Evolutionary conservation across 495 filamentous ascomycete species (phyloP).

Genomic region (Trichoderma erinaceum): DNA sequence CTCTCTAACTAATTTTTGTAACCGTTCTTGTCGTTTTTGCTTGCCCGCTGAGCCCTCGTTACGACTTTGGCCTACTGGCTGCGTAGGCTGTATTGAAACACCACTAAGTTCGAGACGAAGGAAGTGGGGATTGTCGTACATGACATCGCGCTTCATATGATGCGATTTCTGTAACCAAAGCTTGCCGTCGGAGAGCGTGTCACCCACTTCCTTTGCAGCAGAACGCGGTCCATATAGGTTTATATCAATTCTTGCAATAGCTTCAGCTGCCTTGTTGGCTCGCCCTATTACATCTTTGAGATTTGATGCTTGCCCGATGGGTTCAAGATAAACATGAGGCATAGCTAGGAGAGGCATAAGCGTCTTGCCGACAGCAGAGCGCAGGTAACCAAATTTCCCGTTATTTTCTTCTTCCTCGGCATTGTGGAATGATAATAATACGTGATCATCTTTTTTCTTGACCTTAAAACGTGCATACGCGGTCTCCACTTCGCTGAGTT

Average conservation of each 20-base stretch:
- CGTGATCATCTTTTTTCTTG: conserved; percentile 16
- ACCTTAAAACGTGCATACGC: conserved; percentile 23
- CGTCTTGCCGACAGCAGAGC: conserved; percentile 18
- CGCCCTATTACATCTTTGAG: conserved; percentile 22
- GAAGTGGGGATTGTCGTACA: conserved; percentile 34
- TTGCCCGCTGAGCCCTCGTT: conserved; percentile 10
- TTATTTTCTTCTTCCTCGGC: not conserved
- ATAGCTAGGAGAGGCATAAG: conserved; percentile 18
- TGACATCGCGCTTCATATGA: conserved; percentile 14
- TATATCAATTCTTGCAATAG: conserved; percentile 29
- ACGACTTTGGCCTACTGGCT: not conserved
- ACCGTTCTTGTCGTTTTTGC: conserved; percentile 18
- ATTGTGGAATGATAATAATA: conserved; percentile 22
- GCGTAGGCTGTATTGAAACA: not conserved
- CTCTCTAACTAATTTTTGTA: conserved; percentile 22
- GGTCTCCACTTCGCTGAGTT: conserved; percentile 12
- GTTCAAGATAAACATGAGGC: conserved; percentile 21
- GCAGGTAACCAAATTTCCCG: conserved; percentile 21
- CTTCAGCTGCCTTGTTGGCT: conserved; percentile 23
- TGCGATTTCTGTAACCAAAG: conserved; percentile 33
- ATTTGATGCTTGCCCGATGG: conserved; percentile 15
- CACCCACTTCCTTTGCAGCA: conserved; percentile 22
- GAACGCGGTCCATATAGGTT: conserved; percentile 30
- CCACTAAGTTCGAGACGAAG: not conserved
- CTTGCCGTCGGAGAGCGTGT: conserved; percentile 24